phyloP scores from a whole-genome alignment of 2,329 filamentous ascomycete genomes.

The Arthrinium puccinioides region DNA sequence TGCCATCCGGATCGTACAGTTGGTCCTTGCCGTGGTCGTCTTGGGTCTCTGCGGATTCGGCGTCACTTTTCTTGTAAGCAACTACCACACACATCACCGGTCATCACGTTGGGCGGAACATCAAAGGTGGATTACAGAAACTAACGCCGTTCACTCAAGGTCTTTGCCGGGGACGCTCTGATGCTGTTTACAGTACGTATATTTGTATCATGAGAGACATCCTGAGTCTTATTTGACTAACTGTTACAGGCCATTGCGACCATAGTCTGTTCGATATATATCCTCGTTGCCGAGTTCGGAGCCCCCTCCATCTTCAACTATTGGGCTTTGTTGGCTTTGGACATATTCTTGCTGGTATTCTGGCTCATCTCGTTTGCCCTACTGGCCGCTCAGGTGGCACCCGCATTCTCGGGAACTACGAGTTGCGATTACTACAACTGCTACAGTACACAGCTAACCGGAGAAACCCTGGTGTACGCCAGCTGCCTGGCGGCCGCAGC shows the following conservation, averaged over 20 bases:
- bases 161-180: constrained; percentile 16
- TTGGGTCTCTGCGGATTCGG: constrained; percentile 41
- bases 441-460: constrained; percentile 12
- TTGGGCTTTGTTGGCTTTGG: constrained; percentile 43
- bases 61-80: constrained; percentile 17
- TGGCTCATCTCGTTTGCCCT: constrained; percentile 41
- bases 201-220: constrained; percentile 6
- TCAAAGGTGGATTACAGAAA: no score
- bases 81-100: neutral
- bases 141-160: neutral
- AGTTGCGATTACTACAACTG: constrained; percentile 15
- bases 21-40: constrained; percentile 35
- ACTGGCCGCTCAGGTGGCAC: constrained; percentile 28
- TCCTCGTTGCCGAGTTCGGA: constrained; percentile 33
- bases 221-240: constrained; percentile 3
- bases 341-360: constrained; percentile 43
- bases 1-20: constrained; percentile 35
- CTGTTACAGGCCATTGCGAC: constrained; percentile 31
- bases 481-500: constrained; percentile 26
- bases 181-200: constrained; percentile 33
- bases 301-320: constrained; percentile 41
- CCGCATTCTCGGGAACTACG: constrained; percentile 12
- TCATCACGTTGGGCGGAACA: neutral
- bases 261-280: constrained; percentile 37
- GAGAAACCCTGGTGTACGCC: constrained; percentile 8